A percentile compares a stretch with the other conserved stretches of the same genome.
Evolutionary conservation across 1,284 basidiomycete species (phyloP).

Genomic region (Tylopilus orsonianus): DNA sequence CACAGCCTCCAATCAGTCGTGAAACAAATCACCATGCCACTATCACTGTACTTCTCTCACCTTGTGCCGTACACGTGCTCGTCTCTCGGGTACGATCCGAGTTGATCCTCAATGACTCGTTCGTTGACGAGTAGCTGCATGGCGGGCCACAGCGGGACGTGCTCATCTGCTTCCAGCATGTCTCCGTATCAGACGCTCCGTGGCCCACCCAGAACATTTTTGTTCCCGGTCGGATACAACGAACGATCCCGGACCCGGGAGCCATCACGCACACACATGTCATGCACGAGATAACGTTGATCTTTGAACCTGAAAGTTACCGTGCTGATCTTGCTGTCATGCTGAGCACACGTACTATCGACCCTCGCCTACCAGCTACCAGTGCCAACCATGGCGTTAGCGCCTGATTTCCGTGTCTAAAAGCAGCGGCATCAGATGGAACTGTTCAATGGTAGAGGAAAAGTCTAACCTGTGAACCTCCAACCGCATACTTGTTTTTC

Average conservation of each 20-base stretch:
- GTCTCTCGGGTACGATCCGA: not conserved
- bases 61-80: conserved; percentile 3
- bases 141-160: not conserved
- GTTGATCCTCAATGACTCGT: conserved; percentile 1
- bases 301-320: too few relatives aligned
- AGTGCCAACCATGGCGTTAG: not conserved
- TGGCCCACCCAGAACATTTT: not conserved
- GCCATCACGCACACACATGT: not conserved
- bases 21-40: conserved; percentile 2
- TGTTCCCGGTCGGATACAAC: not conserved
- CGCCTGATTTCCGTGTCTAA: not conserved
- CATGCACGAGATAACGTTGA: not conserved
- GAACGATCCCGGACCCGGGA: not conserved
- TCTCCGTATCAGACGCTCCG: too few relatives aligned
- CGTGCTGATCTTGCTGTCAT: not conserved
- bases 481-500: too few relatives aligned
- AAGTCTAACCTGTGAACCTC: too few relatives aligned
- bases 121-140: not conserved
- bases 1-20: not conserved
- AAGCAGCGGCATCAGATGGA: not conserved
- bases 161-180: not conserved
- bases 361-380: not conserved
- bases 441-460: not conserved
- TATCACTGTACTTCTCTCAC: not conserved
- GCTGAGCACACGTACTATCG: not conserved